Base-by-base conservation (phyloP, 495 filamentous ascomycete species). In the Tuber brumale region DNA sequence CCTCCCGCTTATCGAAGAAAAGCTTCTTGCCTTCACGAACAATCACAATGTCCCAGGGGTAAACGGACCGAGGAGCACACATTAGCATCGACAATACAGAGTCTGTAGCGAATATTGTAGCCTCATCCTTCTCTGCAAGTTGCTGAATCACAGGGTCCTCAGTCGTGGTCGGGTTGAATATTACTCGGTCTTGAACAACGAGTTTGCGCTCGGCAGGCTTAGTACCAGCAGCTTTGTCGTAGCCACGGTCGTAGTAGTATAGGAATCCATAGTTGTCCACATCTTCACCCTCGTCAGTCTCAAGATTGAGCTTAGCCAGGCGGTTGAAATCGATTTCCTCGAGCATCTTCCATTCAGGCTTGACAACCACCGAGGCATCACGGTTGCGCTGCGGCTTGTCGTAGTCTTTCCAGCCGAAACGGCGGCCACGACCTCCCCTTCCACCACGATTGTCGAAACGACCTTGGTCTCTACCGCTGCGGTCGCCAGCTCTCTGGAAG, bases 241-340 rank as follows among this genome's bases (percentile, higher is more conserved):
- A 97, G 74, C 90, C 89, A 73, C 94, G 91, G 85, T 99, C 95
- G 85, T 99, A 99, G 89, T 94, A 94, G 88, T 97, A 92, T 51
- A 98, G 87, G 90, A 98, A 98, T 81, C 95, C 95, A 84, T 98
- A 98, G 82, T 88, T 89, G 70, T 97, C 95, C 74, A 99, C 84
- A 82, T 99, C 95, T 85, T 99, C 96, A 79, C 95, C 95, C 72
- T 97, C 93, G 77, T 94, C 92, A 3, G 93, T 90, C 81, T 97
- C 96, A 39, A 99, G 89, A 86, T 97, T 98, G 77, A 99, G 88
- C 89, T 99, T 99, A 74, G 89, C 88, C 70, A 99, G 89, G 76
- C 95, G 92, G 86, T 91, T 94, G 86, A 97, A 99, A 84, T 99
- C 95, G 84, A 99, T 97, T 87, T 99, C 96, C 86, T 99, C 96